Base-by-base conservation (phyloP, 192 early-diverging fungal species). In the Coemansia sp. region DNA sequence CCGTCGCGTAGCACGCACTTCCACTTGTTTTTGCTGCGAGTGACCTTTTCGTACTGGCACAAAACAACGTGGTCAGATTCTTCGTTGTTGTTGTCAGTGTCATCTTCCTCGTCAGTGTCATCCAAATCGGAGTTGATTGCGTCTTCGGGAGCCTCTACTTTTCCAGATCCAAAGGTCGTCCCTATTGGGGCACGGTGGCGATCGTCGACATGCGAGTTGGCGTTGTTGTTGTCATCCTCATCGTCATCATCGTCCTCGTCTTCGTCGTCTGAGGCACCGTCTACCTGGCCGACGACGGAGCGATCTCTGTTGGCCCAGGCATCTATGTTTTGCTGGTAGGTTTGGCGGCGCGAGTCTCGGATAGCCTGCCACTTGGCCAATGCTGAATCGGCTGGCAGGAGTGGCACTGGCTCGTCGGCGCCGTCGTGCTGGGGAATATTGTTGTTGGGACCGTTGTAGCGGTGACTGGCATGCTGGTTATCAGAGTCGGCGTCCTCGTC, bases 11-110 rank as follows among this genome's bases (percentile, higher is more conserved):
- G 86, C 6, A 94, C 89, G 75, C 95, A 97, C 88, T 97, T 97
- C 97, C 97, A 99, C 85, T 96, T 97, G 87, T 97, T 99, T 84
- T 97, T 99, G 65, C 94, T 95, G 49, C 96, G 88, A 15, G 90
- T 92, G 34, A 99, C 92, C 74, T 93, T 93, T 49, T 92, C 91
- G 76, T 93, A 92, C 71, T 92, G 86, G 77, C 91, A 93, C 51
- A 93, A 57, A 47, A 88, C 88, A 67, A 93, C 91, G 68, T 93
- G 91, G 66, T 93, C 90, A 18, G 88, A 82, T 3, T 92, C 91
- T 66, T 91, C 88, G 41, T 68, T 80, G 20, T 79, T 86, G 34
- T 86, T 87, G 16, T 85, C 84, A 68, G 87, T 81, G 33, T 79
- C 79, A 3, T 89, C 86, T 27, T 90, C 91, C 49, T 91, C 91